Evolutionary conservation across 768 basidiomycete species (phyloP).

Genomic region (Suillus discolor): DNA sequence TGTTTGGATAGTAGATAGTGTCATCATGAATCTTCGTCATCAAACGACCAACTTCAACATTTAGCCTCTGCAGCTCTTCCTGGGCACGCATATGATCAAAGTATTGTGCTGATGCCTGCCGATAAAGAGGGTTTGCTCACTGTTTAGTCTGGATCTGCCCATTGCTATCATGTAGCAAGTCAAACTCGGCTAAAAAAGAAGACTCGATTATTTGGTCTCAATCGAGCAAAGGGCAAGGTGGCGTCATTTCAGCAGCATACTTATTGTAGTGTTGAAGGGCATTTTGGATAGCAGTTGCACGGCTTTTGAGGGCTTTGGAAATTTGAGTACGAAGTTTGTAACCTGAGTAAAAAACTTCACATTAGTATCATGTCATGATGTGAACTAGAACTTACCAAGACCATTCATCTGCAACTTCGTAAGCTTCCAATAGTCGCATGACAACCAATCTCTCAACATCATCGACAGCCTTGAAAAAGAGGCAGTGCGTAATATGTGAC

Average conservation of each 20-base stretch:
- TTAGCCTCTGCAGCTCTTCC: conserved; percentile 25
- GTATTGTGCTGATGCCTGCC: conserved; percentile 1
- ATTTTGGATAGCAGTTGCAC: neutral
- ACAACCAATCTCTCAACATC: neutral
- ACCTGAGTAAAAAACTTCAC: neutral
- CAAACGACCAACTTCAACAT: conserved; percentile 26
- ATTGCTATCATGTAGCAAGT: neutral
- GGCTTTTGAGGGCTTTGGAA: neutral
- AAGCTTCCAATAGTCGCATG: neutral
- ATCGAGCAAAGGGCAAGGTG: neutral
- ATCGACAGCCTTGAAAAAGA: neutral
- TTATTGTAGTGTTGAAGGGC: neutral
- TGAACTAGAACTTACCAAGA: neutral
- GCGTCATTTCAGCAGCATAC: neutral
- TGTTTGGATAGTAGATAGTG: conserved; percentile 3
- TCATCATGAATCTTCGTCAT: conserved; percentile 22
- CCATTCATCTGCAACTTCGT: neutral
- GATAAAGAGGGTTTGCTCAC: conserved; percentile 1
- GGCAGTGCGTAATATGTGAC: neutral
- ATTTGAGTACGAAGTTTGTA: neutral
- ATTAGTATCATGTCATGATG: neutral
- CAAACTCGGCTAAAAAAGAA: neutral
- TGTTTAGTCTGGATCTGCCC: neutral
- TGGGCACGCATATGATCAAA: conserved; percentile 24
- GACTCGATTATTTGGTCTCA: neutral